Conservation (phyloP, 2,329 filamentous ascomycete genomes). For the Rutstroemia sp. region DNA sequence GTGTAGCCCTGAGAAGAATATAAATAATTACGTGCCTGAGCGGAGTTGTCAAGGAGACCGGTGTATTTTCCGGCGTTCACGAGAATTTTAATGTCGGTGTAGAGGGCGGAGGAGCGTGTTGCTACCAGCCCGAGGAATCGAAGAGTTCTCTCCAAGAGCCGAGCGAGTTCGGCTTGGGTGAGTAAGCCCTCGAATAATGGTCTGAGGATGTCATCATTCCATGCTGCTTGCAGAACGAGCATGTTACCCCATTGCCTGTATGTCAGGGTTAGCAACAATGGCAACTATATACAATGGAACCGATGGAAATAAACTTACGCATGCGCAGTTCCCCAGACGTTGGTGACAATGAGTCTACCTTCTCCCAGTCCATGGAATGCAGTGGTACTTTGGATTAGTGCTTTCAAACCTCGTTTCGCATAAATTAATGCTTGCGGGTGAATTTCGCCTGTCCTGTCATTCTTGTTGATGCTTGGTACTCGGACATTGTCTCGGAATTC, state of each 20-base stretch:
- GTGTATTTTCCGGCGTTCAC: conserved; percentile 28
- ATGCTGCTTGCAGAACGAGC: conserved; percentile 79
- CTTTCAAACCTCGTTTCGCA: conserved; percentile 45
- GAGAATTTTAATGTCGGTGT: conserved; percentile 68
- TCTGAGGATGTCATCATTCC: conserved; percentile 55
- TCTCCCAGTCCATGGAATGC: conserved; percentile 64
- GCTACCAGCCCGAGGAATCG: conserved; percentile 63
- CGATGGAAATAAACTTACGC: conserved; percentile 57
- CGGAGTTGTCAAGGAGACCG: conserved; percentile 12
- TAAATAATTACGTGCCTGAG: conserved; percentile 8
- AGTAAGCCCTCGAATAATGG: conserved; percentile 52
- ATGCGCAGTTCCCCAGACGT: conserved; percentile 90
- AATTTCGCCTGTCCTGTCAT: conserved; percentile 30
- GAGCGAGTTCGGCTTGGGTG: conserved; percentile 44
- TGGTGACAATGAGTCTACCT: conserved; percentile 76
- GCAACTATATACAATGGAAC: neutral
- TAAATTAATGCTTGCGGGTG: conserved; percentile 43
- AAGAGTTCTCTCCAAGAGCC: conserved; percentile 67
- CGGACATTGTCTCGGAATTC: conserved; percentile 20
- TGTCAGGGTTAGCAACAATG: conserved; percentile 18
- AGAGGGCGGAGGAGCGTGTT: conserved; percentile 67
- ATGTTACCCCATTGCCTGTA: conserved; percentile 92
- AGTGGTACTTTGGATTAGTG: conserved; percentile 76
- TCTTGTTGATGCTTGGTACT: conserved; percentile 32
- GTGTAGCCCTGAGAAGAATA: neutral